Evolutionary conservation across 1,139 yeast genomes (phyloP), one percentile per base, ranked within the genome.

Genomic region (Suhomyces guaymorum): DNA sequence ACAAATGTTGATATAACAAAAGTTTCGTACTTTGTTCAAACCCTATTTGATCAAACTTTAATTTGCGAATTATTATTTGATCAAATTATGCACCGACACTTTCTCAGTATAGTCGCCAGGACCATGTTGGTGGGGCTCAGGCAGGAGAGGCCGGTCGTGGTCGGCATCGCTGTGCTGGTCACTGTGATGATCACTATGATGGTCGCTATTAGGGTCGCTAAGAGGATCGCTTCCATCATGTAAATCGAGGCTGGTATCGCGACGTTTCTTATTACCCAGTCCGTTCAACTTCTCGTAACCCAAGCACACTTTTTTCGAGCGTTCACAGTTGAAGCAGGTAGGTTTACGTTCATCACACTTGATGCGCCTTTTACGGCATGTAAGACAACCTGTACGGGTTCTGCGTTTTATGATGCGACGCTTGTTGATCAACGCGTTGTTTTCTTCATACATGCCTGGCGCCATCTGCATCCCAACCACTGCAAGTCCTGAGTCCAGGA

Each of bases 291-390:
- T 58, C 46, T 70, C 86, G 53, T 82, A 82, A 3, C 88, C 89
- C 9, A 81, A 62, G 51, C 95, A 85, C 10, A 75, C 73, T 44
- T 85, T 79, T 44, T 78, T 78, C 29, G 82, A 73, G 44, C 85
- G 73, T 49, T 79, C 84, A 55, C 95, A 85, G 55, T 85, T 84
- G 50, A 66, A 70, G 53, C 94, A 85, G 33, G 73, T 70, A 1
- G 92, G 92, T 47, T 80, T 83, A 33, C 82, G 61, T 39, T 56
- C 61, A 40, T 56, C 61, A 32, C 61, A 56, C 44, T 56, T 56
- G 41, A 56, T 56, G 15, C 61, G 47, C 14, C 61, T 44, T 45
- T 56, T 55, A 33, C 61, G 57, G 35, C 61, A 56, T n/a, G 61
- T 56, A 37, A 56, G 45, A 33, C 60, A 56, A 4, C 61, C 61